These are phyloP conservation scores for Aspergillus carlsbadensis DNA, from an alignment of 495 filamentous ascomycete genomes.

Conservation along the genomic window DNA sequence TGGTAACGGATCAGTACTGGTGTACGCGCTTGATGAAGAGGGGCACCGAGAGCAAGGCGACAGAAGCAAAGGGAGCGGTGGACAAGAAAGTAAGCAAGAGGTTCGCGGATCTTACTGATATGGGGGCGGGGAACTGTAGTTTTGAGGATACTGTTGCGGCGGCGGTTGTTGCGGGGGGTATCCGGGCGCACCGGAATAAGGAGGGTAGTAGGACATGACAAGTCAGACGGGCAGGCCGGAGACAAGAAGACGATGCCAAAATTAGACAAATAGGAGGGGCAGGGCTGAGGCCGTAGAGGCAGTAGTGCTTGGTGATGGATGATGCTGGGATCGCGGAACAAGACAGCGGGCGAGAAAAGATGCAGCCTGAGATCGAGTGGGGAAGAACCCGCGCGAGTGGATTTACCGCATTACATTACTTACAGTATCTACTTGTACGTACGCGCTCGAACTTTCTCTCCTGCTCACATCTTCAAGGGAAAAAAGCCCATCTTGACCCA, in stretches of 20 bases:
- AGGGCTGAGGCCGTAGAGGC: conserved; percentile 8
- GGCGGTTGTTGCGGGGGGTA: conserved; percentile 49
- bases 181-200: conserved; percentile 45
- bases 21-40: neutral
- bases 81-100: conserved; percentile 8
- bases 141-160: conserved; percentile 24
- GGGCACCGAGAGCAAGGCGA: neutral
- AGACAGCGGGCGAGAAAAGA: conserved; percentile 19
- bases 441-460: neutral
- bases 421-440: neutral
- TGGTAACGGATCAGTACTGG: conserved; percentile 5
- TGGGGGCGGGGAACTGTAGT: conserved; percentile 34
- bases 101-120: conserved; percentile 27
- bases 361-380: conserved; percentile 24
- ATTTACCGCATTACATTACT: conserved; percentile 7
- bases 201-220: conserved; percentile 54
- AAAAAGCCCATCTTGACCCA: neutral
- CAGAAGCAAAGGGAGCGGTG: conserved; percentile 6
- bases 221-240: conserved; percentile 7
- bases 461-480: too few relatives aligned
- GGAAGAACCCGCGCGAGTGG: conserved; percentile 4
- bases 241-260: conserved; percentile 4
- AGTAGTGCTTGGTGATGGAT: conserved; percentile 11
- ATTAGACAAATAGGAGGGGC: conserved; percentile 13
- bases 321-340: conserved; percentile 3